These are phyloP conservation scores for Geotrichum australiense DNA, from an alignment of 1,139 yeast species.

Conservation along the genomic window DNA sequence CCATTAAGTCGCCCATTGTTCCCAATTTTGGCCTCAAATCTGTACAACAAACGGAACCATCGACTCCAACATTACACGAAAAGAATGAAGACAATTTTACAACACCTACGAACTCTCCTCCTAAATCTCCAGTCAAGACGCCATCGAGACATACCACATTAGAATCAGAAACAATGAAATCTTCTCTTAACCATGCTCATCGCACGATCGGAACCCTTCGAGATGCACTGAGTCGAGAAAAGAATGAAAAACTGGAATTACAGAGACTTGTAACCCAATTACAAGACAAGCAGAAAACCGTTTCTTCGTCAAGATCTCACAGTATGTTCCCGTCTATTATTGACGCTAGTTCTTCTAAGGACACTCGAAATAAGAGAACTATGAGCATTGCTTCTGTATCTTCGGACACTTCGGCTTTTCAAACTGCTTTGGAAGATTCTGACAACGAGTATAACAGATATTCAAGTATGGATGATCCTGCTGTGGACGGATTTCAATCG, in stretches of 20 bases:
- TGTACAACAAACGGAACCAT: not conserved
- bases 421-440: slow-evolving; percentile 5
- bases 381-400: slow-evolving; percentile 2
- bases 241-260: slow-evolving; percentile 33
- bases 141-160: slow-evolving; percentile 48
- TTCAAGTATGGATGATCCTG: not conserved
- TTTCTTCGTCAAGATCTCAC: not conserved
- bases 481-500: slow-evolving; percentile 28
- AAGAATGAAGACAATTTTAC: slow-evolving; percentile 27
- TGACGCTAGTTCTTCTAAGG: not conserved
- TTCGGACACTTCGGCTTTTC: slow-evolving; percentile 6
- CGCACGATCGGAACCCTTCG: slow-evolving; percentile 33
- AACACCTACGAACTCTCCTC: slow-evolving; percentile 35
- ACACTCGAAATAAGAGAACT: not conserved
- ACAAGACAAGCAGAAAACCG: slow-evolving; percentile 17
- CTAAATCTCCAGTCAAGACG: slow-evolving; percentile 39
- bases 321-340: not conserved
- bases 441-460: not conserved
- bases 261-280: slow-evolving; percentile 27
- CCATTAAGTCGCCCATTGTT: too few relatives aligned
- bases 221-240: slow-evolving; percentile 30
- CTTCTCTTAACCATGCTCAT: slow-evolving; percentile 62
- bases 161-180: slow-evolving; percentile 61
- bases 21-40: too few relatives aligned
- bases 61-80: not conserved